Evolutionary conservation across 331 rosid species (phyloP).

Genomic region (Cydonia oblonga): DNA sequence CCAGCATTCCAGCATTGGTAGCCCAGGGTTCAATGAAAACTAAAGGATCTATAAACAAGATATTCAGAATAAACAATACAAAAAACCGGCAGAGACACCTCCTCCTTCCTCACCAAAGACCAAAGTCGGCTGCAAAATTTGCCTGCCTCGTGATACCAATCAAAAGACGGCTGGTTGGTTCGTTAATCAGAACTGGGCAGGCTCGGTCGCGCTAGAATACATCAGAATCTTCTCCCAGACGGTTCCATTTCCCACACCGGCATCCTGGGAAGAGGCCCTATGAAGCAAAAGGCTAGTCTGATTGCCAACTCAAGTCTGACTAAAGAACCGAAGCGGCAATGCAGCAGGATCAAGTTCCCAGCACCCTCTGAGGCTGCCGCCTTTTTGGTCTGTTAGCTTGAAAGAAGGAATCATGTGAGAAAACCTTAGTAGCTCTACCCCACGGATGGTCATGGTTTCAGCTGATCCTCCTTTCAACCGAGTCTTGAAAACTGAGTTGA

Average conservation of each 20-base stretch:
- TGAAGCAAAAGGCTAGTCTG: constrained; percentile 9
- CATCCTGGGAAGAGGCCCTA: not conserved
- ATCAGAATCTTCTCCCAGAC: not conserved
- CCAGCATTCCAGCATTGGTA: not conserved
- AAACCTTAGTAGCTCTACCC: constrained; percentile 46
- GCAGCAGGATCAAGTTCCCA: constrained; percentile 87
- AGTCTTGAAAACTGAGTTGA: constrained; percentile 52
- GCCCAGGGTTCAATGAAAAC: not conserved
- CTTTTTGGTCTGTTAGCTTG: constrained; percentile 46
- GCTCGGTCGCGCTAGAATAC: too few species aligned
- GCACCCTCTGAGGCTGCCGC: constrained; percentile 52
- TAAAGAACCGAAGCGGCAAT: constrained; percentile 38
- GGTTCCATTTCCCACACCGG: not conserved
- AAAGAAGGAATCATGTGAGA: constrained; percentile 77
- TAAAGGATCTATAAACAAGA: not conserved
- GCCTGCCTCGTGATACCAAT: not conserved
- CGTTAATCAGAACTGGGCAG: too few species aligned
- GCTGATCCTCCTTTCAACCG: constrained; percentile 13
- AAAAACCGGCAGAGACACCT: constrained; percentile 12
- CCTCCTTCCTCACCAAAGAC: not conserved
- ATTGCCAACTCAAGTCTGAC: constrained; percentile 4
- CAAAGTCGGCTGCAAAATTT: not conserved
- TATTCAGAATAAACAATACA: constrained; percentile 3
- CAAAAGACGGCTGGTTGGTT: not conserved
- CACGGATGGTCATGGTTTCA: constrained; percentile 21